A percentile compares a stretch with the other conserved stretches of the same genome.
Evolutionary conservation across 2,329 filamentous ascomycete species (phyloP).

Genomic region (Trichoderma sp.): DNA sequence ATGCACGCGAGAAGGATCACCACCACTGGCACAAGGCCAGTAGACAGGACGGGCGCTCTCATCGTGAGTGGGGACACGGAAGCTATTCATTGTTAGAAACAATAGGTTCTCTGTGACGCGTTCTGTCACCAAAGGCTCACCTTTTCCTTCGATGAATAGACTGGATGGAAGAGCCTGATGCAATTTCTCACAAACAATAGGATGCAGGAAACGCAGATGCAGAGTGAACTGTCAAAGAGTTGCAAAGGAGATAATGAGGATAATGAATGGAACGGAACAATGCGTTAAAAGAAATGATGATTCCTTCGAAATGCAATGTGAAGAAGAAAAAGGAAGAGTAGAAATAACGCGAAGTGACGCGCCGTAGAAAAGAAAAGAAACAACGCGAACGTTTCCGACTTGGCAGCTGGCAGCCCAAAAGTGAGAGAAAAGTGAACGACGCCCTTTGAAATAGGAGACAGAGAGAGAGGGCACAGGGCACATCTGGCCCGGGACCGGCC

Average conservation of each 20-base stretch:
- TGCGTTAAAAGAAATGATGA: neutral
- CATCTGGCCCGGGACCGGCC: neutral
- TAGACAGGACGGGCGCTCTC: slow-evolving; percentile 35
- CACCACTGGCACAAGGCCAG: slow-evolving; percentile 36
- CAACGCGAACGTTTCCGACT: neutral
- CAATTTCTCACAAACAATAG: neutral
- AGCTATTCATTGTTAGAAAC: slow-evolving; percentile 18
- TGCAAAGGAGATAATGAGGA: neutral
- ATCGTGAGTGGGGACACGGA: slow-evolving; percentile 31
- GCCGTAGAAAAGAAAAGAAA: slow-evolving; percentile 1
- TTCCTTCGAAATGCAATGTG: neutral
- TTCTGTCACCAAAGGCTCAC: neutral
- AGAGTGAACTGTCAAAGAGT: neutral
- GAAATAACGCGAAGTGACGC: slow-evolving; percentile 6
- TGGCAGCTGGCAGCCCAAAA: neutral
- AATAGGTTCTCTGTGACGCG: neutral
- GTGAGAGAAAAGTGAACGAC: slow-evolving; percentile 11
- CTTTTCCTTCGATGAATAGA: slow-evolving; percentile 1
- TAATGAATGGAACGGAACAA: neutral
- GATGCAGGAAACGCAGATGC: neutral
- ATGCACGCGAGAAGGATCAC: slow-evolving; percentile 23
- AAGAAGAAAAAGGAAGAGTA: neutral
- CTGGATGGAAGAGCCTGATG: neutral
- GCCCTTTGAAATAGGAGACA: neutral
- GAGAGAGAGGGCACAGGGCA: neutral